These are phyloP conservation scores for Capniomyces stellatus DNA, from an alignment of 371 early-diverging fungal genomes.

Conservation along the genomic window DNA sequence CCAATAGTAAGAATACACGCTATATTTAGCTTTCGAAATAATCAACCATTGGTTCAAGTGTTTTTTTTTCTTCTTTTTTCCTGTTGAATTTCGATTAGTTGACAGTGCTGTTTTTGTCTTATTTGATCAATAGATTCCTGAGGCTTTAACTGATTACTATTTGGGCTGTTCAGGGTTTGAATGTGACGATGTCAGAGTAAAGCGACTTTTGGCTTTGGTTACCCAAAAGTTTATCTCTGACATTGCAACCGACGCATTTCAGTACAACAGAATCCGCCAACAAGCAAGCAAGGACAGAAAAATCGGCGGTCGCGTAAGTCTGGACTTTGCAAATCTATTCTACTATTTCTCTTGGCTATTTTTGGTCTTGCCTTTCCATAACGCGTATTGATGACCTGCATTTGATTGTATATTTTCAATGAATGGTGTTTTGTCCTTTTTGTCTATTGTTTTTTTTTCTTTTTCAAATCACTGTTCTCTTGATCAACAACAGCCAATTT, in stretches of 20 bases:
- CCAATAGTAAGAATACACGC: slow-evolving; percentile 45
- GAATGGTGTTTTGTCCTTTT: too few species aligned
- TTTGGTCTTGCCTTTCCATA: too few species aligned
- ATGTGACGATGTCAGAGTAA: slow-evolving; percentile 75
- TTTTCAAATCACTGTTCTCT: too few species aligned
- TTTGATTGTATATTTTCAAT: too few species aligned
- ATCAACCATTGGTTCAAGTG: too few species aligned
- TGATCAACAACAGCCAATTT: too few species aligned
- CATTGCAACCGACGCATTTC: slow-evolving; percentile 84
- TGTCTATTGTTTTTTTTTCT: too few species aligned
- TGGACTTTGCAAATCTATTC: neutral
- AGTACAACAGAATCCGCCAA: slow-evolving; percentile 75
- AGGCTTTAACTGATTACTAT: slow-evolving; percentile 91
- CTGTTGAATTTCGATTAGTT: too few species aligned
- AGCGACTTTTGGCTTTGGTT: slow-evolving; percentile 73
- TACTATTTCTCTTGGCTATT: slow-evolving; percentile 1
- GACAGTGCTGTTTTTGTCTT: neutral
- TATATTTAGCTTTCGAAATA: neutral
- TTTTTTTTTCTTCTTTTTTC: too few species aligned
- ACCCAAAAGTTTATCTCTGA: slow-evolving; percentile 92
- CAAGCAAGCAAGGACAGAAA: slow-evolving; percentile 38
- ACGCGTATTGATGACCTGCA: too few species aligned
- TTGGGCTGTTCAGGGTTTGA: slow-evolving; percentile 84
- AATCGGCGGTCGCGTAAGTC: slow-evolving; percentile 11
- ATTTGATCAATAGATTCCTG: slow-evolving; percentile 64